phyloP scores from a whole-genome alignment of 1,139 yeast species.

The Protomyces pachydermus region DNA sequence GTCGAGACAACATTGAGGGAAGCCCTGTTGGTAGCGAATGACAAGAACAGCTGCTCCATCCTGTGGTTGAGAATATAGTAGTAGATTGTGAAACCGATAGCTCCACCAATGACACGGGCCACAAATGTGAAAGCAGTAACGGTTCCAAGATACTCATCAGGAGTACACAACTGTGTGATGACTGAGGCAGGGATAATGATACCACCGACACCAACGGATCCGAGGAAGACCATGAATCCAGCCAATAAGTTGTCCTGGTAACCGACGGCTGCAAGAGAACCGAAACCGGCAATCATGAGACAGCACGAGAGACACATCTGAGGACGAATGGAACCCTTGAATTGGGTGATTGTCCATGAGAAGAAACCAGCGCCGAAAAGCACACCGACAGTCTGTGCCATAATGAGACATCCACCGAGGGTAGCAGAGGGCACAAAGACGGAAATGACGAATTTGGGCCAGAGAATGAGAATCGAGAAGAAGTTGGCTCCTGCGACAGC shows the following conservation, averaged over 20 bases:
- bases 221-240: conserved; percentile 14
- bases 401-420: conserved; percentile 18
- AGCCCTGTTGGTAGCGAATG: background rate
- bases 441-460: conserved; percentile 20
- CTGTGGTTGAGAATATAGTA: conserved; percentile 18
- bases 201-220: conserved; percentile 20
- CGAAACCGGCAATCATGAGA: conserved; percentile 21
- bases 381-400: conserved; percentile 19
- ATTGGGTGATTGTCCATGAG: conserved; percentile 20
- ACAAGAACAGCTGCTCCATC: background rate
- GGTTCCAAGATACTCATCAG: conserved; percentile 21
- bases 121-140: conserved; percentile 19
- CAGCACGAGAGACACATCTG: conserved; percentile 18
- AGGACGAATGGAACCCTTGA: conserved; percentile 19
- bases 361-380: conserved; percentile 25
- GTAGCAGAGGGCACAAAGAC: background rate
- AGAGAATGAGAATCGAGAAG: conserved; percentile 17
- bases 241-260: conserved; percentile 3
- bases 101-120: conserved; percentile 23
- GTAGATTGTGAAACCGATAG: conserved; percentile 21
- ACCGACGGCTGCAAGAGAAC: conserved; percentile 9
- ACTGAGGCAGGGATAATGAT: conserved; percentile 22
- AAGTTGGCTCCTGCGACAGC: conserved; percentile 26
- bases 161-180: conserved; percentile 22
- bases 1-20: conserved; percentile 4